phyloP scores from a whole-genome alignment of 495 filamentous ascomycete genomes.

The Neurospora tetrasperma region DNA sequence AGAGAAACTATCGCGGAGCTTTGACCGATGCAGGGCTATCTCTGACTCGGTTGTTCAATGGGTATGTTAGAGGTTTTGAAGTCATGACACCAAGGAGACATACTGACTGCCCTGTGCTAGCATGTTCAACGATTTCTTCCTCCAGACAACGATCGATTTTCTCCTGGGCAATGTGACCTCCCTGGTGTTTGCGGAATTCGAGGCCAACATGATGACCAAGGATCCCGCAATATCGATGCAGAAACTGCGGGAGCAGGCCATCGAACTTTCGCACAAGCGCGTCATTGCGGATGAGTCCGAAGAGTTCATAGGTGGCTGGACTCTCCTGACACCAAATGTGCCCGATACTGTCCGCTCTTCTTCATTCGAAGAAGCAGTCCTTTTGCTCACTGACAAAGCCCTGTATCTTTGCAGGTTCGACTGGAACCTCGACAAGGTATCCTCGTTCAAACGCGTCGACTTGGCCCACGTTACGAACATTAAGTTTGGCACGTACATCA shows the following conservation, averaged over 20 bases:
- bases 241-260: constrained; percentile 75
- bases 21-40: constrained; percentile 89
- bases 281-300: constrained; percentile 75
- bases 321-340: constrained; percentile 44
- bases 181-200: constrained; percentile 82
- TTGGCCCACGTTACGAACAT: constrained; percentile 60
- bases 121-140: constrained; percentile 93
- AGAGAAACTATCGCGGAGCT: constrained; percentile 83
- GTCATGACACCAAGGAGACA: background rate
- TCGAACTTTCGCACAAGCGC: constrained; percentile 74
- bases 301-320: constrained; percentile 79
- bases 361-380: constrained; percentile 73
- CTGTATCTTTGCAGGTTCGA: constrained; percentile 85
- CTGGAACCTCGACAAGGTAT: constrained; percentile 86
- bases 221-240: constrained; percentile 80
- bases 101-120: constrained; percentile 45
- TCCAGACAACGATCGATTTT: constrained; percentile 88
- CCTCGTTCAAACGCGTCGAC: constrained; percentile 78
- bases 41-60: constrained; percentile 58
- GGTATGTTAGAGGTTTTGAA: constrained; percentile 22
- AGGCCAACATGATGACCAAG: constrained; percentile 72
- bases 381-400: constrained; percentile 75
- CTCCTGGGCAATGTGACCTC: constrained; percentile 80
- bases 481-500: constrained; percentile 77
- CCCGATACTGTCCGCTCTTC: constrained; percentile 57